phyloP scores from a whole-genome alignment of 495 filamentous ascomycete species.

The Penicillium argentinense region DNA sequence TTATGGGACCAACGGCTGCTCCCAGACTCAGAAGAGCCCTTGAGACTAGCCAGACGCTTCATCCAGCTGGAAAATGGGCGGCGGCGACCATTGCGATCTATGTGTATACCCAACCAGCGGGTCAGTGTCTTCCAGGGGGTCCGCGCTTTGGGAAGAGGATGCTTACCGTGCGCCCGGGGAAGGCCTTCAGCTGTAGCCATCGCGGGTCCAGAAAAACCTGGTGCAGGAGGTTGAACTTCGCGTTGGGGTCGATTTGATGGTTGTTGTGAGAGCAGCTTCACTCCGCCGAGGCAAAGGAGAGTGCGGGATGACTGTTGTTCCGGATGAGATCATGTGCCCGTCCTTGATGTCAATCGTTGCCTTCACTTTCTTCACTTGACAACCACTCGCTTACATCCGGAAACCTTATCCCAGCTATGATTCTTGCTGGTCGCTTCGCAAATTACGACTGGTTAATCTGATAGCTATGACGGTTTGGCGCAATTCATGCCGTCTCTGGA shows the following conservation, averaged over 20 bases:
- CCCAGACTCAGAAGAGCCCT: slow-evolving; percentile 56
- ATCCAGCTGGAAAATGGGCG: slow-evolving; percentile 91
- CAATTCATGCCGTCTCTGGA: slow-evolving; percentile 8
- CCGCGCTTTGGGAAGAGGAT: slow-evolving; percentile 4
- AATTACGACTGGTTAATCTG: background rate
- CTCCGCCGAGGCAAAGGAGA: slow-evolving; percentile 15
- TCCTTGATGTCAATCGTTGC: slow-evolving; percentile 20
- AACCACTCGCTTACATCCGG: slow-evolving; percentile 4
- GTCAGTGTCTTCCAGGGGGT: too few relatives aligned
- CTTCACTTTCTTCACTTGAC: slow-evolving; percentile 7
- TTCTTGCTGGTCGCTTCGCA: background rate
- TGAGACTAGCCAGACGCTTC: slow-evolving; percentile 89
- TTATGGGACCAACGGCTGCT: slow-evolving; percentile 51
- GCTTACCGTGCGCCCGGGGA: slow-evolving; percentile 63
- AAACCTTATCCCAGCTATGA: background rate
- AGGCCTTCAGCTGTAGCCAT: slow-evolving; percentile 73
- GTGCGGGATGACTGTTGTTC: slow-evolving; percentile 31
- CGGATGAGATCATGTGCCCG: slow-evolving; percentile 28
- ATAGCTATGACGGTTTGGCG: background rate
- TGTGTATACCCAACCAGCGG: slow-evolving; percentile 16
- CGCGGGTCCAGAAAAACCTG: slow-evolving; percentile 11
- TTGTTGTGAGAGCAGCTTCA: background rate
- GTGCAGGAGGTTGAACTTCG: background rate
- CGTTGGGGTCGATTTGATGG: background rate
- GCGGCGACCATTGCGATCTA: slow-evolving; percentile 69